Base-by-base conservation (phyloP, 2,329 filamentous ascomycete genomes). In the Curvularia eragrostidis region DNA sequence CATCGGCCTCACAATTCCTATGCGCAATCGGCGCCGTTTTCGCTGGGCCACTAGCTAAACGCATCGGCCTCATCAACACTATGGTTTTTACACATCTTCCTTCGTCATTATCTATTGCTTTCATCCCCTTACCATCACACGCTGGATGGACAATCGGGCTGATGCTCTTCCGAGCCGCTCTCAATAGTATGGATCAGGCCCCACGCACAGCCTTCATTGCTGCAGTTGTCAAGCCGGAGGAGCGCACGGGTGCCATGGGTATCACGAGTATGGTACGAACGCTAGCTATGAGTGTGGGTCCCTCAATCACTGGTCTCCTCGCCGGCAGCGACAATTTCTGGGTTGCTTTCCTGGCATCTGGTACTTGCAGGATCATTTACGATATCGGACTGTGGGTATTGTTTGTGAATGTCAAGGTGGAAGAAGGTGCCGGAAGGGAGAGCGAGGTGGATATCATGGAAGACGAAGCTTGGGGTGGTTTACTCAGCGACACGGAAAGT, bases 111-210 rank as follows among this genome's bases (percentile, higher is more conserved):
- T 85, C 87, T 3, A 67, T 88, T 5, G 70, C 68, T 0, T 72
- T 77, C 38, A 88, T 90, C 52, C 86, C 87, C 0, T 68, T 84
- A 0, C 84, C 87, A 0, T 76, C 75, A 5, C 77, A 75, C 2
- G 75, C 88, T 1, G 79, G 79, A 38, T 68, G 85, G 41, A 84
- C 85, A 0, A 81, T 85, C 0, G 78, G 78, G 0, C 77, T 90
- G 0, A 76, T 90, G 1, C 79, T 88, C 24, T 71, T 89, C 19
- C 82, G 87, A 5, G 80, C 86, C 2, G 85, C 85, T 0, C 77
- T 90, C 43, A 89, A 89, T 66, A 87, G 84, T 61, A 89, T 90
- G 86, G 88, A 90, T 61, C 87, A 90, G 76, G 87, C 85, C 0
- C 88, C 88, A 0, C 80, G 88, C 2, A 79, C 87, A 0, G 87